These are phyloP conservation scores for Sphenostylis stenocarpa DNA, from an alignment of 306 rosid genomes.

Conservation along the genomic window DNA sequence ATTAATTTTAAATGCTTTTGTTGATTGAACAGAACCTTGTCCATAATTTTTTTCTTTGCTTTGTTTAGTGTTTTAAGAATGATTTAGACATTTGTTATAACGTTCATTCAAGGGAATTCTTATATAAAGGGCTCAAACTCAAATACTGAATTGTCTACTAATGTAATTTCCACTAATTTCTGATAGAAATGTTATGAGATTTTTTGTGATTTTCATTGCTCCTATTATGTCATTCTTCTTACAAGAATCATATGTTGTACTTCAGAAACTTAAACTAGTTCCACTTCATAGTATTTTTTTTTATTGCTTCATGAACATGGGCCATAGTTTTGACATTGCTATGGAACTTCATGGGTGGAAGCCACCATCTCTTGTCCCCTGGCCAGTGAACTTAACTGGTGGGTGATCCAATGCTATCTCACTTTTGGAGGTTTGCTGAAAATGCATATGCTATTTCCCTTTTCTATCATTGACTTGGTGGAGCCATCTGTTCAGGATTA, in stretches of 20 bases:
- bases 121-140: background rate
- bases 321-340: constrained; percentile 34
- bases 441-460: constrained; percentile 35
- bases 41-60: background rate
- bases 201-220: constrained; percentile 7
- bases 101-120: constrained; percentile 8
- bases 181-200: background rate
- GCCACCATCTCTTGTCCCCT: constrained; percentile 51
- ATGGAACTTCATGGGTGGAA: constrained; percentile 38
- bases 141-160: too few relatives aligned
- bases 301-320: constrained; percentile 31
- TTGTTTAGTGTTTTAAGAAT: background rate
- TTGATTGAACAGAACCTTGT: constrained; percentile 31
- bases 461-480: constrained; percentile 44
- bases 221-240: background rate
- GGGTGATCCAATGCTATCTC: constrained; percentile 34
- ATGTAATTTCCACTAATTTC: background rate
- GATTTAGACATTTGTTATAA: background rate
- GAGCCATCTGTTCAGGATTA: constrained; percentile 30
- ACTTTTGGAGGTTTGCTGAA: constrained; percentile 41
- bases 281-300: background rate
- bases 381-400: constrained; percentile 20
- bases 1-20: background rate
- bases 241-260: background rate
- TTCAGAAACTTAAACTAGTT: constrained; percentile 7